Conservation (phyloP, 768 basidiomycete species). For the Amanita pseudoporphyria region DNA sequence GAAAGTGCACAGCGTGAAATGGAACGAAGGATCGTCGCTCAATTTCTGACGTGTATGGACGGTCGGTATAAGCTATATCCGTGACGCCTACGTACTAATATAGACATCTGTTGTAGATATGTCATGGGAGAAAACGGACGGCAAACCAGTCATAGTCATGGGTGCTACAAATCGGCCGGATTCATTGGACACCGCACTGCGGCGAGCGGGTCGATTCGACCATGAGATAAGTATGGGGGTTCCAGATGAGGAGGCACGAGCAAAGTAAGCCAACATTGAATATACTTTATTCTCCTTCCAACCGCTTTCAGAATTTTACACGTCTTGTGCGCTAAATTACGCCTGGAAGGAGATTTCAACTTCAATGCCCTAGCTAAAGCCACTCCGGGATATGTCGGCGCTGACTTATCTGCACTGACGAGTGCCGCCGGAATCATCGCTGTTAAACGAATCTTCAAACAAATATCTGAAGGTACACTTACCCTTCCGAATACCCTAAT, state of each 20-base stretch:
- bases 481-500: constrained; percentile 36
- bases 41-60: constrained; percentile 98
- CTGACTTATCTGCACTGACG: constrained; percentile 83
- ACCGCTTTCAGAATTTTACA: constrained; percentile 65
- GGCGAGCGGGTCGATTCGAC: constrained; percentile 92
- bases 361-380: constrained; percentile 79
- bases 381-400: constrained; percentile 96
- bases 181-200: constrained; percentile 85
- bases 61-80: constrained; percentile 40
- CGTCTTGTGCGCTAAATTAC: constrained; percentile 76
- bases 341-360: constrained; percentile 83
- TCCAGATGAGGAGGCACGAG: constrained; percentile 83
- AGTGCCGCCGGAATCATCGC: constrained; percentile 94
- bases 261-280: constrained; percentile 50
- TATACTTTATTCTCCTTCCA: neutral
- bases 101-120: constrained; percentile 45
- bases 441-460: constrained; percentile 90
- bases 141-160: constrained; percentile 89
- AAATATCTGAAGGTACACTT: constrained; percentile 57
- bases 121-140: constrained; percentile 91
- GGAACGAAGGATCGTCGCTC: constrained; percentile 96
- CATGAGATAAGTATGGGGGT: constrained; percentile 98
- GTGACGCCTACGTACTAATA: neutral
- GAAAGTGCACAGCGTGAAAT: constrained; percentile 98
- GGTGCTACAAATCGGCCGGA: constrained; percentile 97